A percentile compares a stretch with the other conserved stretches of the same genome.
phyloP scores from a whole-genome alignment of 257 asterid genomes.

The Forsythia suspensa region DNA sequence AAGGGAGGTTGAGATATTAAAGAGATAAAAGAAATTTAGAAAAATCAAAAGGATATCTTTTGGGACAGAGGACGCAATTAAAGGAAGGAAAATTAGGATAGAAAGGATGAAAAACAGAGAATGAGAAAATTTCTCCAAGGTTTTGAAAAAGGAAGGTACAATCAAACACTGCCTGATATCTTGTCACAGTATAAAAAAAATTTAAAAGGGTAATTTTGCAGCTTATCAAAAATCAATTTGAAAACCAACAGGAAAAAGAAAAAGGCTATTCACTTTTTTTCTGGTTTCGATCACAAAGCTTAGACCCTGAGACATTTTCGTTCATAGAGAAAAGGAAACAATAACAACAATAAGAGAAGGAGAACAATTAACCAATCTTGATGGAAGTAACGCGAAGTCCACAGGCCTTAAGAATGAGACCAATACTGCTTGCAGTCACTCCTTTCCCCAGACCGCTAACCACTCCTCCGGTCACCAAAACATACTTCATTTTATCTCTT shows the following conservation, averaged over 20 bases:
- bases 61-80: neutral
- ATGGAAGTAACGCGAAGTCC: constrained; percentile 92
- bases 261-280: neutral
- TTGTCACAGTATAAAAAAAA: neutral
- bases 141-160: neutral
- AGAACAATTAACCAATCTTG: constrained; percentile 63
- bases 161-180: neutral
- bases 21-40: neutral
- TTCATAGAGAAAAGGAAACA: neutral
- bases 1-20: neutral
- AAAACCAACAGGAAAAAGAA: neutral
- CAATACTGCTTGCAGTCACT: constrained; percentile 95
- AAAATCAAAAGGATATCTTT: neutral
- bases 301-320: neutral
- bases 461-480: constrained; percentile 93
- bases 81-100: neutral
- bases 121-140: neutral
- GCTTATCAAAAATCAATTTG: neutral
- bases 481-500: constrained; percentile 68
- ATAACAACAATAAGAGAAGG: neutral
- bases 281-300: neutral
- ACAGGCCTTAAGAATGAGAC: constrained; percentile 85
- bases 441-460: constrained; percentile 97
- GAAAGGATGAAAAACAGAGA: neutral
- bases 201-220: neutral